Evolutionary conservation across 208 protist genomes (phyloP).

Genomic region (Trypanosoma rangeli): DNA sequence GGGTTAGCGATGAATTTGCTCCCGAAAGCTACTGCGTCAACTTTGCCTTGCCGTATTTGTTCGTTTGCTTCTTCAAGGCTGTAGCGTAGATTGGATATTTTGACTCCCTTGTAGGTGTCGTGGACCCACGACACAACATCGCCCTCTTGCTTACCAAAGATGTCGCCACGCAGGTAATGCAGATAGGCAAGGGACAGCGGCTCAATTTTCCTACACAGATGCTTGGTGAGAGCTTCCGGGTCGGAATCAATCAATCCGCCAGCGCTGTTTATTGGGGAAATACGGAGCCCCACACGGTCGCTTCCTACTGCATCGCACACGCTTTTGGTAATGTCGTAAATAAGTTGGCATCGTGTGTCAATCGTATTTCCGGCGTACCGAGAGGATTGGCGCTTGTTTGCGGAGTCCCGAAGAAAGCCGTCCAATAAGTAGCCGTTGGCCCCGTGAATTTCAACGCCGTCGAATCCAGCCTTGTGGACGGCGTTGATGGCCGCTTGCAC

Average conservation of each 20-base stretch:
- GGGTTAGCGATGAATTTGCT: slow-evolving; percentile 63
- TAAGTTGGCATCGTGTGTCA: slow-evolving; percentile 70
- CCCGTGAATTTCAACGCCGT: slow-evolving; percentile 90
- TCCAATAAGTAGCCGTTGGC: slow-evolving; percentile 92
- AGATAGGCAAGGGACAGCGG: slow-evolving; percentile 45
- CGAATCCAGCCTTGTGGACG: slow-evolving; percentile 76
- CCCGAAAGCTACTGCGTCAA: slow-evolving; percentile 64
- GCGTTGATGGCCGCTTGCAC: slow-evolving; percentile 63
- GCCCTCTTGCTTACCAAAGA: slow-evolving; percentile 12
- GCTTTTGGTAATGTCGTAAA: slow-evolving; percentile 74
- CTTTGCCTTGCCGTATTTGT: slow-evolving; percentile 33
- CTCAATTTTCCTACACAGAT: slow-evolving; percentile 57
- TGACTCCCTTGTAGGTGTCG: slow-evolving; percentile 42
- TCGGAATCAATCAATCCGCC: slow-evolving; percentile 38
- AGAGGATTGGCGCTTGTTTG: slow-evolving; percentile 77
- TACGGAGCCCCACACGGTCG: slow-evolving; percentile 52
- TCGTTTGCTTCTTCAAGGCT: slow-evolving; percentile 38
- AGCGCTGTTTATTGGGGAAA: slow-evolving; percentile 59
- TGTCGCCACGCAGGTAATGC: slow-evolving; percentile 40
- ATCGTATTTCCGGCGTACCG: slow-evolving; percentile 84
- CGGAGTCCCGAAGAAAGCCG: slow-evolving; percentile 67
- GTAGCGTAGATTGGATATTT: slow-evolving; percentile 50
- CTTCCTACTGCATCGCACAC: slow-evolving; percentile 39
- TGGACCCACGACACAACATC: slow-evolving; percentile 49
- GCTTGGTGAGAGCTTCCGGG: slow-evolving; percentile 43